Conservation (phyloP, 306 rosid species). For the Mucuna pruriens region DNA sequence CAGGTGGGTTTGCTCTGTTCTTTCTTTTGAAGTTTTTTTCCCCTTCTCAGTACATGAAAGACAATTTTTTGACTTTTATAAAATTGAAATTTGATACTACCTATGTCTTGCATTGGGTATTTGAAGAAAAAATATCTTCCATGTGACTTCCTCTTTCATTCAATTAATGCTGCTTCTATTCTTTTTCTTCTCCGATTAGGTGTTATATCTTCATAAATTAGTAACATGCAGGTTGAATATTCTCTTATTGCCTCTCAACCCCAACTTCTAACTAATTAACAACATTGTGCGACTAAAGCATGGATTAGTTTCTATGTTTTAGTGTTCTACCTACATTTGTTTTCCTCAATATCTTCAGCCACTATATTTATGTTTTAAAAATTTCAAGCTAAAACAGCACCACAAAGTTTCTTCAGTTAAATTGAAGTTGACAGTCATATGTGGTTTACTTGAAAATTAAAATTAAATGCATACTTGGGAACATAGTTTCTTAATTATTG, state of each 20-base stretch:
- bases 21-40: neutral
- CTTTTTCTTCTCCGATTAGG: neutral
- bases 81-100: neutral
- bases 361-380: neutral
- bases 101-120: neutral
- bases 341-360: neutral
- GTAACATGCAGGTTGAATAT: slow-evolving; percentile 12
- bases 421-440: neutral
- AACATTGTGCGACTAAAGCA: neutral
- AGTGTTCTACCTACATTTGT: neutral
- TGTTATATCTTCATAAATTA: slow-evolving; percentile 1
- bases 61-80: neutral
- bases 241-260: slow-evolving; percentile 16
- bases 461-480: slow-evolving; percentile 25
- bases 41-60: neutral
- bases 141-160: neutral
- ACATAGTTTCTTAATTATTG: slow-evolving; percentile 28
- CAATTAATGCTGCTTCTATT: neutral
- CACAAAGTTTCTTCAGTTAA: slow-evolving; percentile 1
- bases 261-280: neutral
- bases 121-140: slow-evolving; percentile 7
- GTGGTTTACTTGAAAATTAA: slow-evolving; percentile 2
- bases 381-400: neutral
- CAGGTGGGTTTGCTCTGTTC: slow-evolving; percentile 61
- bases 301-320: neutral